phyloP scores from a whole-genome alignment of 495 filamentous ascomycete species.

The Trichoderma reesei region DNA sequence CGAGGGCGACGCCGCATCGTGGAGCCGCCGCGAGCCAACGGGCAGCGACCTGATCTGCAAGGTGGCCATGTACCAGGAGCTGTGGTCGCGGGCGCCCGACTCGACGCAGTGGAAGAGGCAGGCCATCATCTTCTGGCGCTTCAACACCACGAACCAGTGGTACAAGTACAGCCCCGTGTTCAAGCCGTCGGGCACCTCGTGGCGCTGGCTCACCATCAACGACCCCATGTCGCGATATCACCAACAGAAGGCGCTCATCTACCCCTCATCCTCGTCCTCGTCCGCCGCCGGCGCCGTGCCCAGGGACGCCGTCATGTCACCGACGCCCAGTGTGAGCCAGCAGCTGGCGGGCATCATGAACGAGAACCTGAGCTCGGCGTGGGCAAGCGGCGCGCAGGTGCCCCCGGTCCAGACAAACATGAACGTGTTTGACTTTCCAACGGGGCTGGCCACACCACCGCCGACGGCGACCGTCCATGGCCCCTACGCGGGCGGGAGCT shows the following conservation, averaged over 20 bases:
- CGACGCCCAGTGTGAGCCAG: constrained; percentile 31
- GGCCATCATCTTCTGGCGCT: constrained; percentile 37
- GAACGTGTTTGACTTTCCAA: constrained; percentile 25
- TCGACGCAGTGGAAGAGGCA: constrained; percentile 30
- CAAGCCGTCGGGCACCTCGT: constrained; percentile 26
- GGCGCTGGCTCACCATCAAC: constrained; percentile 38
- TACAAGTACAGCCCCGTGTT: constrained; percentile 15
- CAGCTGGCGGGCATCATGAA: constrained; percentile 33
- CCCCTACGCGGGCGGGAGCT: constrained; percentile 18
- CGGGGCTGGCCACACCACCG: constrained; percentile 30
- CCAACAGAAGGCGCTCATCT: constrained; percentile 25
- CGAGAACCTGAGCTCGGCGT: constrained; percentile 34
- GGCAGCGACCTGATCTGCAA: constrained; percentile 35
- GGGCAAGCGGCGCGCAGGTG: constrained; percentile 18
- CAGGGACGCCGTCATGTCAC: constrained; percentile 34
- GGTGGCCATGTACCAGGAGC: constrained; percentile 43
- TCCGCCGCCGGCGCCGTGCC: neutral
- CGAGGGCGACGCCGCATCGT: constrained; percentile 9
- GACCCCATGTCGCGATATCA: constrained; percentile 37
- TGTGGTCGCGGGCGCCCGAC: constrained; percentile 32
- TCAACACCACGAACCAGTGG: constrained; percentile 20
- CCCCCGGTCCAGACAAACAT: constrained; percentile 17
- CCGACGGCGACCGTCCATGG: constrained; percentile 24
- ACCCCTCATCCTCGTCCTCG: neutral
- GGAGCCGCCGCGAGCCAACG: constrained; percentile 20